Percentiles rank a stretch among this genome's conserved stretches.
Conservation (phyloP, 2,329 filamentous ascomycete genomes). For the Bipolaris bicolor region DNA sequence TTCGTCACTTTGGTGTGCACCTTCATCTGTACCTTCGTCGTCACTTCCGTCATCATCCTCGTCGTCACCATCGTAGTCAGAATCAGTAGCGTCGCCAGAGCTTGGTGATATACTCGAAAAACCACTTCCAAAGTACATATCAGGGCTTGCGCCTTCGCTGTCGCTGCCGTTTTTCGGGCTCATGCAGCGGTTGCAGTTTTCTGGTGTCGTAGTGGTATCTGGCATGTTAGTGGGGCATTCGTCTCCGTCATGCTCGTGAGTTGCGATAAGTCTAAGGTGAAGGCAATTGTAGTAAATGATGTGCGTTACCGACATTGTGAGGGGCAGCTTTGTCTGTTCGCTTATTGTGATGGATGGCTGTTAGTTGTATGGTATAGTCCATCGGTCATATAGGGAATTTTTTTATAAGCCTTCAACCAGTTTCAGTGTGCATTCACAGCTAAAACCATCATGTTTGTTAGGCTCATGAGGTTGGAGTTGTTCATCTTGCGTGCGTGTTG, state of each 20-base stretch:
- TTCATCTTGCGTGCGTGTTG: neutral
- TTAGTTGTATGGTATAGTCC: too few species aligned
- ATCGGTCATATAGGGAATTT: neutral
- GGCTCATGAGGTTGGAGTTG: neutral
- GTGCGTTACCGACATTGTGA: neutral
- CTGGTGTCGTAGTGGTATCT: neutral
- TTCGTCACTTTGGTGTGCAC: too few species aligned
- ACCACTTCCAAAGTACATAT: too few species aligned
- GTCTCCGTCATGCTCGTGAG: neutral
- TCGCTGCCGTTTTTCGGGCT: neutral
- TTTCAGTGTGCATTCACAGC: neutral
- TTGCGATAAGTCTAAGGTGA: conserved; percentile 1
- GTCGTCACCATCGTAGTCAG: neutral
- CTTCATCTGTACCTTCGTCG: too few species aligned
- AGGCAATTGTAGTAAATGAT: conserved; percentile 4
- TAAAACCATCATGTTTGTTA: neutral
- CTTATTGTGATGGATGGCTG: neutral
- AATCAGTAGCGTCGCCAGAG: neutral
- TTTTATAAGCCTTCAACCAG: neutral
- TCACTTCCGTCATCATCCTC: too few species aligned
- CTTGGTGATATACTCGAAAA: neutral
- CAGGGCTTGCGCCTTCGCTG: neutral
- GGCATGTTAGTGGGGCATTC: neutral
- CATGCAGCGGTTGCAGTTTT: conserved; percentile 1
- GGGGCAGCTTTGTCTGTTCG: neutral